A percentile compares a stretch with the other conserved stretches of the same genome.
These are phyloP conservation scores for Lithocarpus polystachyus DNA, from an alignment of 306 rosid species.

Conservation along the genomic window DNA sequence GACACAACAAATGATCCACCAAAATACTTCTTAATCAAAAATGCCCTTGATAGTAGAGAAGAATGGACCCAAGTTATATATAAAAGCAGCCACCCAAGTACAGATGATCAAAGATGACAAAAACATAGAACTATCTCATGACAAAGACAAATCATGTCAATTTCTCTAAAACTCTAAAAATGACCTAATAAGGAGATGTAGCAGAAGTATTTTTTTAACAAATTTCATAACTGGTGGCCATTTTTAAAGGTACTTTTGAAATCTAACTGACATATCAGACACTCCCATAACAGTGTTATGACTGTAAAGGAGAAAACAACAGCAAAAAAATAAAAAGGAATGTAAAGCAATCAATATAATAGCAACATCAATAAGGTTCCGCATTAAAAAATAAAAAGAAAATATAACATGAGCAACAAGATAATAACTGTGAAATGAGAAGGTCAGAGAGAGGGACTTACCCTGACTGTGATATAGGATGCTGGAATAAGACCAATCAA, in stretches of 20 bases:
- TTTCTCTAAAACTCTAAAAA: background rate
- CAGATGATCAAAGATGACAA: background rate
- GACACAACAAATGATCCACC: background rate
- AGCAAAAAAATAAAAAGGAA: background rate
- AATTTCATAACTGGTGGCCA: background rate
- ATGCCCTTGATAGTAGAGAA: background rate
- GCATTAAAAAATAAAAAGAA: background rate
- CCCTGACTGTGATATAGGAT: slow-evolving; percentile 84
- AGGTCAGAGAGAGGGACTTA: slow-evolving; percentile 35
- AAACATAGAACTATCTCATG: background rate
- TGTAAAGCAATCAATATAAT: background rate
- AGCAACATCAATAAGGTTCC: slow-evolving; percentile 10
- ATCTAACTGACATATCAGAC: background rate
- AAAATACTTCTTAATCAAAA: background rate
- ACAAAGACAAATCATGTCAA: background rate
- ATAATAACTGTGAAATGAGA: background rate
- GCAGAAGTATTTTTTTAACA: background rate
- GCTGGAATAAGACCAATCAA: slow-evolving; percentile 86
- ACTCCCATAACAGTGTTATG: background rate
- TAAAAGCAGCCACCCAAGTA: background rate
- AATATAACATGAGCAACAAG: background rate
- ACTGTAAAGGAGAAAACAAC: slow-evolving; percentile 8
- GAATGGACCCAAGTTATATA: background rate
- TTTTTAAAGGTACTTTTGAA: background rate
- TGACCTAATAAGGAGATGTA: background rate